Evolutionary conservation across 768 basidiomycete species (phyloP), one percentile per base, ranked within the genome.

Genomic region (Panus rudis): DNA sequence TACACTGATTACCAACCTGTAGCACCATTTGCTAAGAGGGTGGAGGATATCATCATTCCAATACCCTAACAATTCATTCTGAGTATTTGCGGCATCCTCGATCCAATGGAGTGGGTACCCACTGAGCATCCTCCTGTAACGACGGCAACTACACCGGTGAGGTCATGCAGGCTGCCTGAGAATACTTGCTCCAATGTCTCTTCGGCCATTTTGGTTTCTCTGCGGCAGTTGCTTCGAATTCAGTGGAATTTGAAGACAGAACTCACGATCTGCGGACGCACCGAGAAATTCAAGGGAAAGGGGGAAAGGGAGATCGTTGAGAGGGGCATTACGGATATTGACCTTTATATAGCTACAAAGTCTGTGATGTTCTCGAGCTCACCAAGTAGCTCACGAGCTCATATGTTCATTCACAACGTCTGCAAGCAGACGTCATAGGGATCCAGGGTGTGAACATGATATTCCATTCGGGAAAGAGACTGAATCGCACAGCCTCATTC

Each of bases 31-130:
- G 70, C 68, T 8, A 72, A 48, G 2, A 75, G 54, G 0, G 72
- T 70, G 8, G 66, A 65, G 44, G 61, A 64, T 17, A 75, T 71
- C 73, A 75, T 75, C 32, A 73, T 54, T 1, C 73, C 73, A n/a
- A 73, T 72, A 0, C 73, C 73, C 70, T 68, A 44, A 17, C 12
- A 38, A n/a, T n/a, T n/a, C 26, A 35, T 17, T 31, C 5, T 26
- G 6, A 39, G 7, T 14, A 8, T 13, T 33, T 17, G 27, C 22
- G 14, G 13, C 33, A 37, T 23, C 7, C 4, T 20, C 10, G 19
- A 17, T 19, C 35, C 4, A 20, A 20, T 3, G 13, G 4, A 20
- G 11, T 17, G 10, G 25, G 23, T 6, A 48, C 67, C 46, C 25
- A 71, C 71, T 39, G 63, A 65, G 14, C 62, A 68, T 16, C 69